Percentiles rank a stretch among this genome's conserved stretches.
phyloP scores from a whole-genome alignment of 2,329 filamentous ascomycete species.

The Beauveria scarabaeidicola region DNA sequence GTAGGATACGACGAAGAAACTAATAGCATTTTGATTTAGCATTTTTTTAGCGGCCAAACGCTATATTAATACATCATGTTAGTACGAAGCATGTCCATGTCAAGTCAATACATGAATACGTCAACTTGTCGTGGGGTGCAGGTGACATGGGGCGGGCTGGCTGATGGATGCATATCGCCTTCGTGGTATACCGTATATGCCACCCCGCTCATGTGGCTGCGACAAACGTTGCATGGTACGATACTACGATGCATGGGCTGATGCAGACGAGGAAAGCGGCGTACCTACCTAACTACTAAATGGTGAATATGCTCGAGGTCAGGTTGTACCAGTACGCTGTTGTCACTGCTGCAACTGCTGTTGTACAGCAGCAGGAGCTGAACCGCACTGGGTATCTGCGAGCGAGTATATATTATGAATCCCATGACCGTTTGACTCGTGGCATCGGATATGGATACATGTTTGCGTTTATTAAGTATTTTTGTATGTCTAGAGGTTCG shows the following conservation, averaged over 20 bases:
- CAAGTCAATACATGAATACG: not conserved
- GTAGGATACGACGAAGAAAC: conserved; percentile 23
- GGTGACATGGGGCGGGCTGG: not conserved
- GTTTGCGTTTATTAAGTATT: too few relatives aligned
- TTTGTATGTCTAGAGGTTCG: too few relatives aligned
- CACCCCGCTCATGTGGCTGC: not conserved
- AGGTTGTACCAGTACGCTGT: too few relatives aligned
- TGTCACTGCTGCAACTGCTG: too few relatives aligned
- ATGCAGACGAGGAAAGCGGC: not conserved
- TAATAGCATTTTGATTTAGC: conserved; percentile 11
- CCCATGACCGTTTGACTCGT: too few relatives aligned
- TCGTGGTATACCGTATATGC: not conserved
- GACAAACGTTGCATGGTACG: not conserved
- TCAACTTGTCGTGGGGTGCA: not conserved
- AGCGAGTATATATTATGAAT: too few relatives aligned
- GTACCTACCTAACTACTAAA: too few relatives aligned
- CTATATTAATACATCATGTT: conserved; percentile 8
- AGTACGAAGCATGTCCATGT: not conserved
- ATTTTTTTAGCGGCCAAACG: conserved; percentile 3
- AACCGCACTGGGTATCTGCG: too few relatives aligned
- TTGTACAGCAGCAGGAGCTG: too few relatives aligned
- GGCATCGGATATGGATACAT: too few relatives aligned
- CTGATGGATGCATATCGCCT: not conserved
- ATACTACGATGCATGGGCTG: not conserved
- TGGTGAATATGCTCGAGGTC: too few relatives aligned